These are phyloP conservation scores for Sicyos baderoa DNA, from an alignment of 306 rosid species.

Conservation along the genomic window DNA sequence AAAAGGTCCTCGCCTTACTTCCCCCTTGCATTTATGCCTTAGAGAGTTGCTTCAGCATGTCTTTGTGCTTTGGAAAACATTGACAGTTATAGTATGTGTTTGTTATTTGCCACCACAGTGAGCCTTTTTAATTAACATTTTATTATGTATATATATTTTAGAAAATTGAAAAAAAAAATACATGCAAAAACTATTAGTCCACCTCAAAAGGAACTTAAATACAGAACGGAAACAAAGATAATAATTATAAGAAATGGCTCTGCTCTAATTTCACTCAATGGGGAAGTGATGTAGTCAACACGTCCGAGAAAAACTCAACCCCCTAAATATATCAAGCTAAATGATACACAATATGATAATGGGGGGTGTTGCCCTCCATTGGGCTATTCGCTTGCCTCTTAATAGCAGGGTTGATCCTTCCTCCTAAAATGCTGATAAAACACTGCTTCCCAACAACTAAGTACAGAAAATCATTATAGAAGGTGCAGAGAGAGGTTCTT, in stretches of 20 bases:
- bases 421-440: neutral
- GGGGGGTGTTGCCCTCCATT: neutral
- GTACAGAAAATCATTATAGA: constrained; percentile 1
- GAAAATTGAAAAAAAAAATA: neutral
- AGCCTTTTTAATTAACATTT: neutral
- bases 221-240: neutral
- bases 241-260: neutral
- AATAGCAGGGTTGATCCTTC: neutral
- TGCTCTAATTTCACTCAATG: neutral
- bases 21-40: neutral
- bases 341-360: neutral
- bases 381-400: neutral
- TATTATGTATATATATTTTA: neutral
- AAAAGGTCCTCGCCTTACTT: neutral
- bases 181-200: neutral
- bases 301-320: too few relatives aligned
- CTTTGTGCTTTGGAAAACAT: neutral
- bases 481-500: neutral
- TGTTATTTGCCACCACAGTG: neutral
- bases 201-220: neutral
- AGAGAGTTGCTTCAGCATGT: neutral
- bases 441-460: neutral
- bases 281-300: neutral
- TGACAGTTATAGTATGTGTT: neutral
- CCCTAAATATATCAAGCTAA: constrained; percentile 1